Conservation (phyloP, 176 grass and related monocot species). For the Themeda triandra region DNA sequence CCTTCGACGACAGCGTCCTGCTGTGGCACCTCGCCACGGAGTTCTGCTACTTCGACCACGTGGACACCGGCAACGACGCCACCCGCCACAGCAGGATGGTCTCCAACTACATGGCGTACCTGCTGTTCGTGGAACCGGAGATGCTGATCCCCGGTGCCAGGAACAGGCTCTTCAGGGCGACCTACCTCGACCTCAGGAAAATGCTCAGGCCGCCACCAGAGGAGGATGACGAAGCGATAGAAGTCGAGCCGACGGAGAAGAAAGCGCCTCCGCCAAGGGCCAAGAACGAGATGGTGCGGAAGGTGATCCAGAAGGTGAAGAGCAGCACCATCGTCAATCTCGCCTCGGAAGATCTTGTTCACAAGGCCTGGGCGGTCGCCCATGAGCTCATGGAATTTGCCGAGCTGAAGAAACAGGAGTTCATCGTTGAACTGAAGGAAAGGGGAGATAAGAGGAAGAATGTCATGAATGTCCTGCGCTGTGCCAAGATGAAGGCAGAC, state of each 20-base stretch:
- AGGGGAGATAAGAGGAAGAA: too few relatives aligned
- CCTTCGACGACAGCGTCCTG: constrained; percentile 6
- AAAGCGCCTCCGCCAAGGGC: background rate
- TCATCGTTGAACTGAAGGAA: accelerated
- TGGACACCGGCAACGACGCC: background rate
- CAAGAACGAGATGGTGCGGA: background rate
- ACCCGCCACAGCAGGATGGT: background rate
- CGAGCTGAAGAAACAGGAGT: background rate
- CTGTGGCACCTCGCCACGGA: constrained; percentile 18
- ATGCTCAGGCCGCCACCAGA: background rate
- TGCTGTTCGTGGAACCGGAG: background rate
- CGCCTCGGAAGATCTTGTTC: background rate
- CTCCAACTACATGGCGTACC: constrained; percentile 28
- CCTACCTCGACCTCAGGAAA: background rate
- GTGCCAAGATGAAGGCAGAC: background rate
- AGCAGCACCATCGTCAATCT: too few relatives aligned
- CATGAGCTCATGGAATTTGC: background rate
- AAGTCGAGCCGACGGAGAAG: background rate
- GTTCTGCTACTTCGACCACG: constrained; percentile 1
- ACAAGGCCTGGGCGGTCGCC: background rate
- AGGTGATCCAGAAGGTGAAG: background rate
- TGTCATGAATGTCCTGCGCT: background rate
- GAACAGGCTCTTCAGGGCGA: background rate
- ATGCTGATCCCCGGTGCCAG: background rate
- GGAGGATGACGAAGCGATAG: background rate